These are phyloP conservation scores for Curvularia sp. DNA, from an alignment of 2,329 filamentous ascomycete genomes.

Conservation along the genomic window DNA sequence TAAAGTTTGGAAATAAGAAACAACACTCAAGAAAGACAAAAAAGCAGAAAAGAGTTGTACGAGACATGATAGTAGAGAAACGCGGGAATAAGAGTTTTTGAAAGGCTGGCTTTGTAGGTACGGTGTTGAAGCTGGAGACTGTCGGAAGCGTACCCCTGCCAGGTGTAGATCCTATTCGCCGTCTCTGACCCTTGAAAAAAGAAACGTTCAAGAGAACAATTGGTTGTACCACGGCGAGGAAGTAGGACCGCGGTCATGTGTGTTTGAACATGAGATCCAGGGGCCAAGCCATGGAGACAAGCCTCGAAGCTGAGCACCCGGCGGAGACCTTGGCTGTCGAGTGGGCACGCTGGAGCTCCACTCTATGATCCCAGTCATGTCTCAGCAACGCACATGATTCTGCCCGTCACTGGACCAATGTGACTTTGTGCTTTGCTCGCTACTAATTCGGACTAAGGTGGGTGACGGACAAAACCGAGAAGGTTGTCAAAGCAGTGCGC, in stretches of 20 bases:
- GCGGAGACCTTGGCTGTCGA: slow-evolving; percentile 14
- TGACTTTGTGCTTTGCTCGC: slow-evolving; percentile 22
- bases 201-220: background rate
- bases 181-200: background rate
- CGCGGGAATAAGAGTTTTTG: background rate
- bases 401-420: slow-evolving; percentile 7
- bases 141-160: slow-evolving; percentile 3
- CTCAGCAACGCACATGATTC: slow-evolving; percentile 21
- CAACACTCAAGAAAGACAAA: background rate
- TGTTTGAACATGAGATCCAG: slow-evolving; percentile 7
- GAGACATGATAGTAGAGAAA: background rate
- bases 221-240: slow-evolving; percentile 3
- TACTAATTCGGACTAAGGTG: slow-evolving; percentile 4
- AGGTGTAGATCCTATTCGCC: background rate
- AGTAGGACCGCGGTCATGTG: slow-evolving; percentile 10
- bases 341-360: slow-evolving; percentile 4
- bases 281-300: slow-evolving; percentile 12
- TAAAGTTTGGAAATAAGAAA: background rate
- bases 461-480: slow-evolving; percentile 8
- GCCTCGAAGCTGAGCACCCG: slow-evolving; percentile 6
- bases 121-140: slow-evolving; percentile 5
- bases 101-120: slow-evolving; percentile 1
- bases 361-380: slow-evolving; percentile 15
- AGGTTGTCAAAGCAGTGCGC: slow-evolving; percentile 5
- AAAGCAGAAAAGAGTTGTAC: background rate